A percentile compares a stretch with the other conserved stretches of the same genome.
phyloP scores from a whole-genome alignment of 2,329 filamentous ascomycete species.

The Trichoderma brevicompactum region DNA sequence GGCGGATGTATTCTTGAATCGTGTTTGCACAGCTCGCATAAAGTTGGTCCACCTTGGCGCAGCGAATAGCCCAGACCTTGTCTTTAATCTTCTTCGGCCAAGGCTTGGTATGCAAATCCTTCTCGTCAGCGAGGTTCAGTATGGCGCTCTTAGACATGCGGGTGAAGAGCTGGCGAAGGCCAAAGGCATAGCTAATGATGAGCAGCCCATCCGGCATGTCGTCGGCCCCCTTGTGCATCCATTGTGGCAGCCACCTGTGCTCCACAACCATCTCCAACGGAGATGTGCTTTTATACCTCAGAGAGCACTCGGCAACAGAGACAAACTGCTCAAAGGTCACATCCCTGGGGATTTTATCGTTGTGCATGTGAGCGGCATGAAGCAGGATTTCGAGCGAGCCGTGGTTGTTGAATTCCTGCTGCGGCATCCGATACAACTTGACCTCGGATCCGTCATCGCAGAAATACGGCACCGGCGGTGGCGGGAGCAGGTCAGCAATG shows the following conservation, averaged over 20 bases:
- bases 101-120: conserved; percentile 48
- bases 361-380: conserved; percentile 57
- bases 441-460: conserved; percentile 51
- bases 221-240: conserved; percentile 54
- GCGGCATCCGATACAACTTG: conserved; percentile 58
- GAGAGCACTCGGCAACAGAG: conserved; percentile 55
- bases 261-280: conserved; percentile 57
- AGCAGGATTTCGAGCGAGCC: conserved; percentile 52
- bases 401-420: conserved; percentile 51
- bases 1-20: conserved; percentile 52
- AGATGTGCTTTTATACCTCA: conserved; percentile 56
- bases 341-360: conserved; percentile 50
- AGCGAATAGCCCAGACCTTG: conserved; percentile 53
- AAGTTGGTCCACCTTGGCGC: conserved; percentile 56
- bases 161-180: conserved; percentile 53
- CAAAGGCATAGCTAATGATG: conserved; percentile 59
- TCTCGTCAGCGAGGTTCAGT: conserved; percentile 50
- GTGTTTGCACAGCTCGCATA: conserved; percentile 50
- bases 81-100: conserved; percentile 55
- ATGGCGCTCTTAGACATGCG: conserved; percentile 56
- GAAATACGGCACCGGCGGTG: conserved; percentile 42
- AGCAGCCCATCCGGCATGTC: conserved; percentile 55
- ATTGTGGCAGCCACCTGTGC: conserved; percentile 56
- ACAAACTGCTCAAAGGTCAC: conserved; percentile 56
- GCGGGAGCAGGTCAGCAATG: conserved; percentile 43